Conservation (phyloP, 2,329 filamentous ascomycete genomes). For the Diaporthe eres region DNA sequence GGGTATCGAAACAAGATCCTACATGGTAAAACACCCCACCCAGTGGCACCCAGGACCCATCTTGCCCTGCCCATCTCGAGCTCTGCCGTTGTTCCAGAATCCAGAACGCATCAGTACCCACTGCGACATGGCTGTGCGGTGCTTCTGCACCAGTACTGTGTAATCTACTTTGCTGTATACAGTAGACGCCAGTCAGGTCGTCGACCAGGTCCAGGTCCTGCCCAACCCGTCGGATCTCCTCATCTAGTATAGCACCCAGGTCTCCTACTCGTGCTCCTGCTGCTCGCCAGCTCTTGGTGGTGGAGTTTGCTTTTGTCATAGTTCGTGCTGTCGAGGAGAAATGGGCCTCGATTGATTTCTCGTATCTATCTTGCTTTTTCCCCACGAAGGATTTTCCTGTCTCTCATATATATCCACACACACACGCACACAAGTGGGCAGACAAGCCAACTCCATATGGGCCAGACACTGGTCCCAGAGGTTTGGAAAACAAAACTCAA, state of each 20-base stretch:
- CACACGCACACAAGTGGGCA: background rate
- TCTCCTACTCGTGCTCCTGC: constrained; percentile 1
- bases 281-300: constrained; percentile 7
- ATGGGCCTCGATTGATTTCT: background rate
- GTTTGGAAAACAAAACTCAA: constrained; percentile 32
- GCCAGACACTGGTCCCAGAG: constrained; percentile 13
- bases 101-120: constrained; percentile 12
- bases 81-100: constrained; percentile 28
- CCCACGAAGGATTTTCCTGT: constrained; percentile 1
- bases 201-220: background rate
- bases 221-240: constrained; percentile 14
- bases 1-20: constrained; percentile 37
- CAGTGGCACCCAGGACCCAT: constrained; percentile 21
- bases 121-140: constrained; percentile 18
- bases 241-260: background rate
- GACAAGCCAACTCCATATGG: background rate
- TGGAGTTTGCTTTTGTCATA: constrained; percentile 26
- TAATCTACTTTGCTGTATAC: constrained; percentile 1
- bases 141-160: constrained; percentile 9
- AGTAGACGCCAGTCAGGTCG: background rate
- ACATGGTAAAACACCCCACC: constrained; percentile 34
- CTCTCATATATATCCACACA: background rate
- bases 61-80: constrained; percentile 23
- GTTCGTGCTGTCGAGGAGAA: constrained; percentile 21
- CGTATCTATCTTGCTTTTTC: constrained; percentile 26